A percentile compares a stretch with the other conserved stretches of the same genome.
phyloP scores from a whole-genome alignment of 176 grass and related monocot genomes.

The Lolium rigidum region DNA sequence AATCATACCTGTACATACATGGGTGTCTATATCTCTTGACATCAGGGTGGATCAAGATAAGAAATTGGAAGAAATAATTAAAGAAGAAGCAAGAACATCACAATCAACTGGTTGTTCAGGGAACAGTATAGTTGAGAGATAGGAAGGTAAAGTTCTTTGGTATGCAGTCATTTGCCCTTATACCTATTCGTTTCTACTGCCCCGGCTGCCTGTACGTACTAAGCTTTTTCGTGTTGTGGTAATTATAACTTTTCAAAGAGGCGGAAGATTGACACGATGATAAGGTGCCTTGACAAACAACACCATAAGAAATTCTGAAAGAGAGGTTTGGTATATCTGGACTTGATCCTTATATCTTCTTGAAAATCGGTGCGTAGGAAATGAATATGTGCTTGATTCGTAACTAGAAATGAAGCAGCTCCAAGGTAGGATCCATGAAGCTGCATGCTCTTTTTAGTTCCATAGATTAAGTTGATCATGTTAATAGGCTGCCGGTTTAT shows the following conservation, averaged over 20 bases:
- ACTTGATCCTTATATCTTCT: too few relatives aligned
- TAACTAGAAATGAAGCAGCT: too few relatives aligned
- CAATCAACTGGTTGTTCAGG: conserved; percentile 67
- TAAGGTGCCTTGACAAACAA: conserved; percentile 94
- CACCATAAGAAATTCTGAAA: conserved; percentile 55
- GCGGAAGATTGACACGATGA: conserved; percentile 82
- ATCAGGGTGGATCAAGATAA: too few relatives aligned
- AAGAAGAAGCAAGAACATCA: conserved; percentile 86
- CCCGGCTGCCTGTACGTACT: conserved; percentile 24
- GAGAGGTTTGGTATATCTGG: too few relatives aligned
- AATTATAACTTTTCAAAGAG: conserved; percentile 72
- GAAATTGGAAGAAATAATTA: conserved; percentile 64
- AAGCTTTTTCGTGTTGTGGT: conserved; percentile 27
- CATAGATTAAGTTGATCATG: too few relatives aligned
- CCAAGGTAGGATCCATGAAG: too few relatives aligned
- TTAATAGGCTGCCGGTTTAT: too few relatives aligned
- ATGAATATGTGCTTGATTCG: too few relatives aligned
- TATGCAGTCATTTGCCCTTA: conserved; percentile 18
- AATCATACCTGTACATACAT: too few relatives aligned
- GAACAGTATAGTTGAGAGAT: conserved; percentile 78
- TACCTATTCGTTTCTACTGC: conserved; percentile 11
- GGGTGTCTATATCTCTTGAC: too few relatives aligned
- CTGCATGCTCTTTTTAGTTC: too few relatives aligned
- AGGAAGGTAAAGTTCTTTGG: conserved; percentile 96
- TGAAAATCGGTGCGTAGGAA: too few relatives aligned